Base-by-base conservation (phyloP, 2,329 filamentous ascomycete genomes). In the Talaromyces islandicus region DNA sequence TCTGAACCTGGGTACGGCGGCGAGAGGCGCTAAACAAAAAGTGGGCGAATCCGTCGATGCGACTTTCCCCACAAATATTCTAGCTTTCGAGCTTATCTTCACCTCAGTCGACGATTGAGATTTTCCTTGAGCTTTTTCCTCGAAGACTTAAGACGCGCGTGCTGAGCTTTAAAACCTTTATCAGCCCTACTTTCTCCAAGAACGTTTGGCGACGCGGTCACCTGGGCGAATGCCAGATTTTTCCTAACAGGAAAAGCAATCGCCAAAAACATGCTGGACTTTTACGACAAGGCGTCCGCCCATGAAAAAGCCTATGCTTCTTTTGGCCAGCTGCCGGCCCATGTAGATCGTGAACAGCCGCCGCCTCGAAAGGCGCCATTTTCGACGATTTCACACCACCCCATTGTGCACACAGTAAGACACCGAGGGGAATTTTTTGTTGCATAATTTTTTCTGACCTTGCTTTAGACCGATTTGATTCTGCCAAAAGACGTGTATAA, bases 281-380 rank as follows among this genome's bases (percentile, higher is more conserved):
- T 81, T 57, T 68, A 72, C 5, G 74, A 77, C 52, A 67, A 72
- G 55, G 67, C 69, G 59, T 72, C 74, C 9, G 63, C 67, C 58
- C 71, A 68, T 59, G 75, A 78, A 58, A 94, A 89, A 81, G 92
- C 90, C 73, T 88, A 84, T 73, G 87, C 91, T 64, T 89, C 88
- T 0, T 85, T 90, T 68, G 86, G 86, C 46, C 79, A 80, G 12
- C 84, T 93, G 72, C 78, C 81, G 27, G 78, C 81, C 30, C 88
- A 90, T 75, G 78, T 93, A 51, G 86, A 96, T 71, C 81, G 85
- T 6, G 81, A 83, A 60, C 88, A 91, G 68, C 81, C 85, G 30
- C 88, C 91, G 1, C 80, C 78, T 6, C 92, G 89, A 70, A 88
- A 85, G 68, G 87, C 89, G 66, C 92, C 91, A 3, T 96, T 93